Conservation (phyloP, 2,329 filamentous ascomycete species). For the Penicillium frequentans region DNA sequence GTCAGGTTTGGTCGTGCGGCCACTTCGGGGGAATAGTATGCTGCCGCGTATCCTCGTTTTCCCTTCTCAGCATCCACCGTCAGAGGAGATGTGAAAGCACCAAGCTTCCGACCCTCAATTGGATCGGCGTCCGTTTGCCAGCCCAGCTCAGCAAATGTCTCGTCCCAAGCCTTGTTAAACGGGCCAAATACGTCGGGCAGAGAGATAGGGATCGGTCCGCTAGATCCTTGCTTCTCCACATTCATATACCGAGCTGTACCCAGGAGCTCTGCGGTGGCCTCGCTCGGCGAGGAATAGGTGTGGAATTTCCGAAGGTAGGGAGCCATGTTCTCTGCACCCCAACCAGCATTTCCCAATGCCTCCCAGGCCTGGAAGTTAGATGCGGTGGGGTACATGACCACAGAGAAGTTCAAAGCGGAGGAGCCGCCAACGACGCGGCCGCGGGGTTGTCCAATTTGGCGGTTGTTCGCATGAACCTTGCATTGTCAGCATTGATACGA, state of each 20-base stretch:
- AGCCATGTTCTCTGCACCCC: slow-evolving; percentile 46
- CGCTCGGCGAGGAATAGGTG: slow-evolving; percentile 28
- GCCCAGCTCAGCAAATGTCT: slow-evolving; percentile 21
- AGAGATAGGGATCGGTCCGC: slow-evolving; percentile 22
- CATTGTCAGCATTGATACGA: not conserved
- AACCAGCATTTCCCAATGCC: slow-evolving; percentile 47
- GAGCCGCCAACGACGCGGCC: slow-evolving; percentile 54
- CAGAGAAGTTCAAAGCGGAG: slow-evolving; percentile 46
- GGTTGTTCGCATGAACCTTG: slow-evolving; percentile 30
- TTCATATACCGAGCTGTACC: slow-evolving; percentile 18
- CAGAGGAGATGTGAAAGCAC: slow-evolving; percentile 39
- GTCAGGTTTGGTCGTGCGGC: slow-evolving; percentile 46
- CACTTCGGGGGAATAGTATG: slow-evolving; percentile 44
- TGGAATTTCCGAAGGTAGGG: slow-evolving; percentile 52
- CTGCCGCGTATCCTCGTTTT: slow-evolving; percentile 41
- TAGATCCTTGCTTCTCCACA: slow-evolving; percentile 12
- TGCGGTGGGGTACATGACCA: slow-evolving; percentile 21
- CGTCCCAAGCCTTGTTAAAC: slow-evolving; percentile 24
- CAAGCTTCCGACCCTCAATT: slow-evolving; percentile 40
- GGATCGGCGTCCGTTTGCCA: slow-evolving; percentile 29
- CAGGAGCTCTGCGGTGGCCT: slow-evolving; percentile 13
- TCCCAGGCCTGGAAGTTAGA: slow-evolving; percentile 49
- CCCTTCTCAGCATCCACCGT: slow-evolving; percentile 33
- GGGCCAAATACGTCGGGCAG: slow-evolving; percentile 33
- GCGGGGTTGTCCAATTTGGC: slow-evolving; percentile 45